Evolutionary conservation across 495 filamentous ascomycete species (phyloP).

Genomic region (Tuber brumale): DNA sequence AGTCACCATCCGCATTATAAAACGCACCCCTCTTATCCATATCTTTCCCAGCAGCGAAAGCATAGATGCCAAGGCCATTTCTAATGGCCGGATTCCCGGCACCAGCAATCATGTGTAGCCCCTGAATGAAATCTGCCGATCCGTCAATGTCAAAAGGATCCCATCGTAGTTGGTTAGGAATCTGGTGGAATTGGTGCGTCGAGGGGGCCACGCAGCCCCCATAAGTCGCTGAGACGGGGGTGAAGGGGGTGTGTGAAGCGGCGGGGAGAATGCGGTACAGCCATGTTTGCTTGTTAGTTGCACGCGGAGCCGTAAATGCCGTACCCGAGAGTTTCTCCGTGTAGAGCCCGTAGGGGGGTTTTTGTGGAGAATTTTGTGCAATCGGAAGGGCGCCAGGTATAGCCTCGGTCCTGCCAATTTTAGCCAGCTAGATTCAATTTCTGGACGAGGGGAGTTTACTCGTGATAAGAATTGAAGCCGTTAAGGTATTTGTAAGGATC

Average conservation of each 20-base stretch:
- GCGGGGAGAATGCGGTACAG: conserved; percentile 86
- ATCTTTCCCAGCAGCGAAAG: conserved; percentile 72
- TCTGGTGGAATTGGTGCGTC: conserved; percentile 53
- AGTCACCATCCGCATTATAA: conserved; percentile 86
- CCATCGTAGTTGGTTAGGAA: conserved; percentile 89
- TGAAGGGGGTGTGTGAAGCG: conserved; percentile 71
- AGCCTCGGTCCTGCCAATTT: conserved; percentile 24
- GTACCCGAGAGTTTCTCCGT: conserved; percentile 91
- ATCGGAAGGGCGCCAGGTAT: conserved; percentile 46
- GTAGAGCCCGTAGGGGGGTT: conserved; percentile 76
- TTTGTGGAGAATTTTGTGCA: conserved; percentile 82
- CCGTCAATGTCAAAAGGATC: conserved; percentile 69
- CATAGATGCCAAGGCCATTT: conserved; percentile 69
- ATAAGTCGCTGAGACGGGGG: conserved; percentile 42
- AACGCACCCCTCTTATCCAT: conserved; percentile 64
- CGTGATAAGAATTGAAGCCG: conserved; percentile 61
- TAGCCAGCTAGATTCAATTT: background rate
- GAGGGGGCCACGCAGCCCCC: background rate
- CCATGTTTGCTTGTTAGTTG: conserved; percentile 88
- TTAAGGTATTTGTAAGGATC: conserved; percentile 61
- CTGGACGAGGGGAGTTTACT: conserved; percentile 45
- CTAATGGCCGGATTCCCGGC: conserved; percentile 79
- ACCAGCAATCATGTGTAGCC: conserved; percentile 69
- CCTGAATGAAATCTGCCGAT: conserved; percentile 45
- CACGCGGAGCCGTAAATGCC: conserved; percentile 82